Evolutionary conservation across 768 basidiomycete genomes (phyloP).

Genomic region (Leccinum disarticulatum): DNA sequence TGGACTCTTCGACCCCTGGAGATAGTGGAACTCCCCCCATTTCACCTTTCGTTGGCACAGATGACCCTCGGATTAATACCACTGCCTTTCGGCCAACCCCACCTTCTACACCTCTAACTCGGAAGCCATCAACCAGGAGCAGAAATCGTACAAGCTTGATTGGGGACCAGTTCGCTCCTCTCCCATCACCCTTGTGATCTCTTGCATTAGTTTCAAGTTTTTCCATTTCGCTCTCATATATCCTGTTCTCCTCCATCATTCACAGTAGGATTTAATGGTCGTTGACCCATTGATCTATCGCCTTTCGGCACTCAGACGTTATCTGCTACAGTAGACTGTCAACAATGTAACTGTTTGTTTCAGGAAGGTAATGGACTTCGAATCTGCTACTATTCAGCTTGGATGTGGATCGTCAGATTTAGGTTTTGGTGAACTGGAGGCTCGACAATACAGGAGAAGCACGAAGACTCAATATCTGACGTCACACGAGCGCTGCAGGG

Average conservation of each 20-base stretch:
- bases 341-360: not conserved
- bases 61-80: slow-evolving; percentile 38
- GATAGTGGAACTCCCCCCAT: slow-evolving; percentile 22
- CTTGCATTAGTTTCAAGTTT: not conserved
- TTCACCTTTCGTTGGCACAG: slow-evolving; percentile 33
- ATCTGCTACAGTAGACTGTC: slow-evolving; percentile 12
- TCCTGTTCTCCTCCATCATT: not conserved
- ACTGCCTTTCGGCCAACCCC: slow-evolving; percentile 30
- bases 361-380: not conserved
- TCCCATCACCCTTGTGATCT: slow-evolving; percentile 16
- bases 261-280: not conserved
- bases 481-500: not conserved
- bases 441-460: too few relatives aligned
- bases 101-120: slow-evolving; percentile 57
- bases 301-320: not conserved
- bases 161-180: slow-evolving; percentile 27
- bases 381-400: not conserved
- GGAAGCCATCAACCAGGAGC: slow-evolving; percentile 59
- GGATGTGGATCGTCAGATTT: not conserved
- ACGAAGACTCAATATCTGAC: not conserved
- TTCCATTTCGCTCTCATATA: slow-evolving; percentile 7
- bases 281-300: not conserved
- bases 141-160: slow-evolving; percentile 53
- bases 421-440: too few relatives aligned
- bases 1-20: slow-evolving; percentile 39